Conservation (phyloP, 1,284 basidiomycete genomes). For the Rhodotorula sp. region DNA sequence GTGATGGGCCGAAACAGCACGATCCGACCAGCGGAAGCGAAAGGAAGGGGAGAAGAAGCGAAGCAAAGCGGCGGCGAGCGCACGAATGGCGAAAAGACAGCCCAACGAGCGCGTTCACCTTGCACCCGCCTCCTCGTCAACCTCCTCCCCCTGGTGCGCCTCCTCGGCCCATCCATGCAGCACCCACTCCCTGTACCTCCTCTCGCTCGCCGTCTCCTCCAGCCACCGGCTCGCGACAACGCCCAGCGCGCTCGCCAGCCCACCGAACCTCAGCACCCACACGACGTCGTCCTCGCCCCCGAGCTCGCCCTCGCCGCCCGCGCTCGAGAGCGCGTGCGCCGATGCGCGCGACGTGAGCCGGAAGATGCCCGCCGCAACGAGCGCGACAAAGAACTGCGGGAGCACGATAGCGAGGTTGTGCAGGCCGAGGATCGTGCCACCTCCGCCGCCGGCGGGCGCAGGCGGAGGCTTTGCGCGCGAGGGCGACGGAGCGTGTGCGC, state of each 20-base stretch:
- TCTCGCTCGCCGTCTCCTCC: conserved; percentile 17
- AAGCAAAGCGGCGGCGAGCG: too few relatives aligned
- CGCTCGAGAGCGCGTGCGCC: neutral
- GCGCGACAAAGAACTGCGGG: conserved; percentile 46
- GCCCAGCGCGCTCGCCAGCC: conserved; percentile 48
- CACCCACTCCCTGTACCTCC: conserved; percentile 2
- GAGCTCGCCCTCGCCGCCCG: neutral
- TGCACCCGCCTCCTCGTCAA: neutral
- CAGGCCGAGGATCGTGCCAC: conserved; percentile 46
- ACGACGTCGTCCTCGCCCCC: conserved; percentile 46
- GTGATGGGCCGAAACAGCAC: too few relatives aligned
- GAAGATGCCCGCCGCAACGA: conserved; percentile 52
- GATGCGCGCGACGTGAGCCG: conserved; percentile 18
- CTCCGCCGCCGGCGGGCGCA: neutral
- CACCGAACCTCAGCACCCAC: conserved; percentile 53
- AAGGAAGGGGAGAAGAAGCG: too few relatives aligned
- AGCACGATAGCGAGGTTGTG: conserved; percentile 47
- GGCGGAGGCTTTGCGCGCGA: neutral
- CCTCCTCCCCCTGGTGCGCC: neutral
- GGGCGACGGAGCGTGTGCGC: neutral
- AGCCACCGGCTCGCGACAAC: conserved; percentile 43
- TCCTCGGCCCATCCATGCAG: neutral
- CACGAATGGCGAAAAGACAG: too few relatives aligned
- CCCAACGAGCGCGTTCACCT: too few relatives aligned
- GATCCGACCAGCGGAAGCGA: too few relatives aligned